These are phyloP conservation scores for Russula ochroleuca DNA, from an alignment of 768 basidiomycete species.

Conservation along the genomic window DNA sequence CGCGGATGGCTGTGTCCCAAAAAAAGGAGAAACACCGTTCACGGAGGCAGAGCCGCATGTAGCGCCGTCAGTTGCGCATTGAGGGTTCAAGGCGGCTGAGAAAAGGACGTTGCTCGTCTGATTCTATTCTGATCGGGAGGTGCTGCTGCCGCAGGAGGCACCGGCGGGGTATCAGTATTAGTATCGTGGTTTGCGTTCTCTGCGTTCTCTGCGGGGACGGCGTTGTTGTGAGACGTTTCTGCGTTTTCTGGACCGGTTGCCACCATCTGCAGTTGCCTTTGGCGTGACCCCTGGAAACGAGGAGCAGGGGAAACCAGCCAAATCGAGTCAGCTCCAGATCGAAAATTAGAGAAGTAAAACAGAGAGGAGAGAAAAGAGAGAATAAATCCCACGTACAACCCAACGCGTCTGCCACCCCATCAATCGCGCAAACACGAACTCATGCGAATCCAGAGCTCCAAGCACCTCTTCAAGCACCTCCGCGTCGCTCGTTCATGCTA, in stretches of 20 bases:
- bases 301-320: neutral
- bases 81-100: conserved; percentile 41
- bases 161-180: too few relatives aligned
- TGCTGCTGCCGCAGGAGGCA: neutral
- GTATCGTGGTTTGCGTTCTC: too few relatives aligned
- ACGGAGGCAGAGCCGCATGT: conserved; percentile 65
- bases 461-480: conserved; percentile 72
- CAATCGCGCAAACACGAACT: conserved; percentile 81
- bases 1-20: conserved; percentile 89
- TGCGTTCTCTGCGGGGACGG: conserved; percentile 13
- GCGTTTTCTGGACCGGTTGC: neutral
- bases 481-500: conserved; percentile 71
- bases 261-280: conserved; percentile 43
- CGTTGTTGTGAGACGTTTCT: neutral
- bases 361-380: neutral
- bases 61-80: conserved; percentile 58
- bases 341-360: too few relatives aligned
- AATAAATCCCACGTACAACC: conserved; percentile 64
- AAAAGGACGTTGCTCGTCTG: neutral
- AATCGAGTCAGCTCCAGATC: neutral
- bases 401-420: conserved; percentile 73
- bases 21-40: conserved; percentile 82
- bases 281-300: conserved; percentile 55
- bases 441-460: conserved; percentile 56
- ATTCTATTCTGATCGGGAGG: neutral